phyloP scores from a whole-genome alignment of 306 rosid species.

The Acacia acuminata region DNA sequence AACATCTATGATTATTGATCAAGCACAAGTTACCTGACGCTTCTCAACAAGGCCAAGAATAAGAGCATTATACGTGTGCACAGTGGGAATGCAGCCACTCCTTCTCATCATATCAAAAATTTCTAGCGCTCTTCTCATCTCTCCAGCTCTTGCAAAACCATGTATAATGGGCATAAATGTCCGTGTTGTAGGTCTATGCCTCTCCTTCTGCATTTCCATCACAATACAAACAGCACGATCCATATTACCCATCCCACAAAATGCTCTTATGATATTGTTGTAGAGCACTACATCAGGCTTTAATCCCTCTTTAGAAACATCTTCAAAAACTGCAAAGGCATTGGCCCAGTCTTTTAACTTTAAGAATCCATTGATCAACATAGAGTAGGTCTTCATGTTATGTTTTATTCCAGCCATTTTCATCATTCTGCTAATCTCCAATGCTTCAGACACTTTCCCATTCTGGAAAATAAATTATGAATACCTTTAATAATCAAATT shows the following conservation, averaged over 20 bases:
- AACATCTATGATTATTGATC: background rate
- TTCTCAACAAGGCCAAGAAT: slow-evolving; percentile 95
- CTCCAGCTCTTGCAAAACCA: slow-evolving; percentile 89
- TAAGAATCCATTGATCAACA: slow-evolving; percentile 88
- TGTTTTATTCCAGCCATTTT: slow-evolving; percentile 73
- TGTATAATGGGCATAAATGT: slow-evolving; percentile 93
- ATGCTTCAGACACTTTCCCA: slow-evolving; percentile 88
- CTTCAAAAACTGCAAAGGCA: slow-evolving; percentile 86
- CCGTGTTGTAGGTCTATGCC: slow-evolving; percentile 85
- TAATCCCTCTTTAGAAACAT: slow-evolving; percentile 73
- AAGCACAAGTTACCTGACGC: slow-evolving; percentile 65
- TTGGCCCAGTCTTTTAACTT: slow-evolving; percentile 98
- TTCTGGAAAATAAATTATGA: slow-evolving; percentile 53
- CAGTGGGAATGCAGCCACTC: slow-evolving; percentile 94
- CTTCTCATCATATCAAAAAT: slow-evolving; percentile 91
- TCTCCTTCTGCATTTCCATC: slow-evolving; percentile 82
- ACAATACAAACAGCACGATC: slow-evolving; percentile 78
- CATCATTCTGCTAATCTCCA: slow-evolving; percentile 80
- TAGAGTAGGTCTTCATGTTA: slow-evolving; percentile 94
- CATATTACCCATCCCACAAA: slow-evolving; percentile 97
- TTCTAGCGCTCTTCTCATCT: slow-evolving; percentile 76
- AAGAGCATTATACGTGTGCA: slow-evolving; percentile 92
- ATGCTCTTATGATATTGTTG: slow-evolving; percentile 80
- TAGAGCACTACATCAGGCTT: slow-evolving; percentile 88
- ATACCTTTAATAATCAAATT: background rate